Evolutionary conservation across 495 filamentous ascomycete genomes (phyloP).

Genomic region (Xylaria grammica): DNA sequence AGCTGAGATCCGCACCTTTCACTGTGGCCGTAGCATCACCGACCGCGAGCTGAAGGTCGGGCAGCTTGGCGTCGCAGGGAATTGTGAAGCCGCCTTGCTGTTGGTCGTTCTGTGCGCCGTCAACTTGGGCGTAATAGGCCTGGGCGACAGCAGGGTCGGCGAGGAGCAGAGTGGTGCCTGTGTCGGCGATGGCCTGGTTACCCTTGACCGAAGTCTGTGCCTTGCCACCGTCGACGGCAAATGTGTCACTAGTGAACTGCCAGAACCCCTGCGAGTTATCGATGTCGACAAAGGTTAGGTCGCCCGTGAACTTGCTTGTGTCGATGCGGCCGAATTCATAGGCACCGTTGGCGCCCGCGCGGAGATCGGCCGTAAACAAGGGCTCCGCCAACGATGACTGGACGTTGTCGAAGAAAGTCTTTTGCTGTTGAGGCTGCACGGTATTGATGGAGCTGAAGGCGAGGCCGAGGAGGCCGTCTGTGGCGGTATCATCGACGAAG

Average conservation of each 20-base stretch:
- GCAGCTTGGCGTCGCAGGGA: slow-evolving; percentile 53
- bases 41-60: slow-evolving; percentile 69
- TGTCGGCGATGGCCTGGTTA: slow-evolving; percentile 71
- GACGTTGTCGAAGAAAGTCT: slow-evolving; percentile 85
- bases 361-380: slow-evolving; percentile 74
- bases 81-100: slow-evolving; percentile 67
- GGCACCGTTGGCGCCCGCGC: slow-evolving; percentile 62
- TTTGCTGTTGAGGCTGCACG: slow-evolving; percentile 67
- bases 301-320: slow-evolving; percentile 64
- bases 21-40: slow-evolving; percentile 65
- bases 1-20: slow-evolving; percentile 70
- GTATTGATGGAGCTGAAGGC: slow-evolving; percentile 78
- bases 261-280: slow-evolving; percentile 73
- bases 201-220: slow-evolving; percentile 41
- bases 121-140: slow-evolving; percentile 67
- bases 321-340: slow-evolving; percentile 84
- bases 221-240: slow-evolving; percentile 56
- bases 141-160: slow-evolving; percentile 64
- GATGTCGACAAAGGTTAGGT: slow-evolving; percentile 67
- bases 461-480: slow-evolving; percentile 79
- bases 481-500: slow-evolving; percentile 65
- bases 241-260: slow-evolving; percentile 67
- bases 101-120: slow-evolving; percentile 55
- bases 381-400: slow-evolving; percentile 65
- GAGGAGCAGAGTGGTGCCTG: slow-evolving; percentile 75